Percentiles rank a stretch among this genome's conserved stretches.
These are phyloP conservation scores for Thermoascus crustaceus DNA, from an alignment of 2,329 filamentous ascomycete species.

Conservation along the genomic window DNA sequence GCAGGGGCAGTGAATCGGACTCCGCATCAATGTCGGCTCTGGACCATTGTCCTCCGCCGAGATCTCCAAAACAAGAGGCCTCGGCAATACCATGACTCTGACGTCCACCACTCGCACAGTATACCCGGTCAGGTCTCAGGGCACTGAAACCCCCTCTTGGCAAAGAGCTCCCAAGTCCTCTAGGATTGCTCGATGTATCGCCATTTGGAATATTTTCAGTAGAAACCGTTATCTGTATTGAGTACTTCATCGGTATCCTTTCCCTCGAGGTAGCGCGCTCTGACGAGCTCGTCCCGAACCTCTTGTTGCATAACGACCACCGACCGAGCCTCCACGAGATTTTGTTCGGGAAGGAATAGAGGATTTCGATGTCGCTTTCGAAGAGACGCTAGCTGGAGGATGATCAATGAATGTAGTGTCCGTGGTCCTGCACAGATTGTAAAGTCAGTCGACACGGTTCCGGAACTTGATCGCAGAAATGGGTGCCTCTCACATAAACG, in stretches of 20 bases:
- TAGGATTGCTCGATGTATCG: too few relatives aligned
- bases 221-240: too few relatives aligned
- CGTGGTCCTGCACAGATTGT: slow-evolving; percentile 59
- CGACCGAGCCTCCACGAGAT: slow-evolving; percentile 19
- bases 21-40: too few relatives aligned
- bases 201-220: neutral
- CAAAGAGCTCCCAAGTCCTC: too few relatives aligned
- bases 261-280: slow-evolving; percentile 33
- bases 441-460: slow-evolving; percentile 2
- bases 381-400: slow-evolving; percentile 48
- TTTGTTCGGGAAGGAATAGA: slow-evolving; percentile 16
- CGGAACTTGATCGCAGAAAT: neutral
- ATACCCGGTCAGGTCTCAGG: neutral
- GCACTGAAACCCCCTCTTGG: too few relatives aligned
- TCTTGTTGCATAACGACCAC: slow-evolving; percentile 30
- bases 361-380: slow-evolving; percentile 35
- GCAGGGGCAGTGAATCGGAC: too few relatives aligned
- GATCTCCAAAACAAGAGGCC: too few relatives aligned
- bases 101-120: neutral
- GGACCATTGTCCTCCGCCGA: too few relatives aligned
- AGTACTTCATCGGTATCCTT: slow-evolving; percentile 29
- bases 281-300: slow-evolving; percentile 26
- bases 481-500: slow-evolving; percentile 62
- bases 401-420: slow-evolving; percentile 89
- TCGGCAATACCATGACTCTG: too few relatives aligned